phyloP scores from a whole-genome alignment of 2,329 filamentous ascomycete species.

The Capronia coronata region DNA sequence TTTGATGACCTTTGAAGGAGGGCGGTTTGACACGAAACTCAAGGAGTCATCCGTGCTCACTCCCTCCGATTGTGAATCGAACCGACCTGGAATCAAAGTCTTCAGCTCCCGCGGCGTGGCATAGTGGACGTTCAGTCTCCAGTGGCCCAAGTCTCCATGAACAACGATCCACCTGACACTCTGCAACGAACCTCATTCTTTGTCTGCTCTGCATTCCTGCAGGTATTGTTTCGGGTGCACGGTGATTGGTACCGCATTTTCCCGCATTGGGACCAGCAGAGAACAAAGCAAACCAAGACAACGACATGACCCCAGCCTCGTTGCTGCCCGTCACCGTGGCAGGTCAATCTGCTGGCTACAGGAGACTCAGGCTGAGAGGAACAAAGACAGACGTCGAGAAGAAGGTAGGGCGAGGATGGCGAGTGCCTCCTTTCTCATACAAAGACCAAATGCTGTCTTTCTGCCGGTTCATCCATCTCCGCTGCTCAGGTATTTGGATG shows the following conservation, averaged over 20 bases:
- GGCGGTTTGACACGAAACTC: slow-evolving; percentile 5
- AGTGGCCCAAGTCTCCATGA: slow-evolving; percentile 2
- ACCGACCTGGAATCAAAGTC: not conserved
- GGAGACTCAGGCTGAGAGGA: slow-evolving; percentile 8
- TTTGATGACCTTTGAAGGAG: not conserved
- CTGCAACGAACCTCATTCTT: slow-evolving; percentile 22
- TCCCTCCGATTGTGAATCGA: slow-evolving; percentile 13
- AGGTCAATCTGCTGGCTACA: slow-evolving; percentile 5
- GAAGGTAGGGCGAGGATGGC: slow-evolving; percentile 8
- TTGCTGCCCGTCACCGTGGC: slow-evolving; percentile 1
- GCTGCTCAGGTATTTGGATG: slow-evolving; percentile 18
- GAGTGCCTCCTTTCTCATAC: slow-evolving; percentile 16
- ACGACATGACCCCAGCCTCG: slow-evolving; percentile 19
- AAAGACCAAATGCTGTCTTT: slow-evolving; percentile 13
- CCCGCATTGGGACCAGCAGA: slow-evolving; percentile 30
- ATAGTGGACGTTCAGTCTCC: not conserved
- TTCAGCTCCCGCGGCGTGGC: not conserved
- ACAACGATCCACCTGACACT: slow-evolving; percentile 10
- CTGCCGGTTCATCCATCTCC: slow-evolving; percentile 16
- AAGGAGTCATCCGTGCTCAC: slow-evolving; percentile 1
- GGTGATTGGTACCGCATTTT: slow-evolving; percentile 30
- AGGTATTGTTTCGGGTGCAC: slow-evolving; percentile 33
- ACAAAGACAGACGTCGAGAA: slow-evolving; percentile 6
- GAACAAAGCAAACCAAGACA: slow-evolving; percentile 35
- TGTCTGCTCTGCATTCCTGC: slow-evolving; percentile 29